These are phyloP conservation scores for Casuarina cunninghamiana DNA, from an alignment of 306 rosid genomes.

Conservation along the genomic window DNA sequence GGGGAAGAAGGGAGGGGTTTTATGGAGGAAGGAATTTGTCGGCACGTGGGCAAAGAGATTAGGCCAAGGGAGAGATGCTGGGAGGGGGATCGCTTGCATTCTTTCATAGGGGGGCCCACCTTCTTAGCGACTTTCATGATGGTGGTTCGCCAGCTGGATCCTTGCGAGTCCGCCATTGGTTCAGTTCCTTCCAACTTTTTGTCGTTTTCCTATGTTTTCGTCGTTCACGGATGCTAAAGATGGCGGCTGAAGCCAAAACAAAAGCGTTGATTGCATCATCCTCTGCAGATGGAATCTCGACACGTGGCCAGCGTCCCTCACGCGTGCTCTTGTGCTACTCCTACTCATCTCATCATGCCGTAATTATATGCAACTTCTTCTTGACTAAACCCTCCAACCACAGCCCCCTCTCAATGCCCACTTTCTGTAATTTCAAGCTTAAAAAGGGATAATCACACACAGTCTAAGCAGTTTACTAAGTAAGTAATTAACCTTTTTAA, in stretches of 20 bases:
- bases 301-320: neutral
- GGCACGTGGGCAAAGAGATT: slow-evolving; percentile 40
- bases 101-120: slow-evolving; percentile 36
- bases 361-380: neutral
- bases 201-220: neutral
- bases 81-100: slow-evolving; percentile 30
- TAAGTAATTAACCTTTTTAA: no score
- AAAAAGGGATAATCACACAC: neutral
- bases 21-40: slow-evolving; percentile 53
- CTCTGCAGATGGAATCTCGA: neutral
- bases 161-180: neutral
- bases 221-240: neutral
- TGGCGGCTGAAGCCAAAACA: neutral
- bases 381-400: no score
- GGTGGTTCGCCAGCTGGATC: neutral
- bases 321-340: neutral
- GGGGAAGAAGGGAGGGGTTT: slow-evolving; percentile 27
- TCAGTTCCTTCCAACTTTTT: neutral
- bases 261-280: neutral
- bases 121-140: neutral
- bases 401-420: no score
- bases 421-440: neutral
- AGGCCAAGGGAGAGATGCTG: slow-evolving; percentile 31
- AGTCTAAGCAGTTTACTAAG: no score
- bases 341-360: neutral